Evolutionary conservation across 768 basidiomycete species (phyloP).

Genomic region (Flagelloscypha sp.): DNA sequence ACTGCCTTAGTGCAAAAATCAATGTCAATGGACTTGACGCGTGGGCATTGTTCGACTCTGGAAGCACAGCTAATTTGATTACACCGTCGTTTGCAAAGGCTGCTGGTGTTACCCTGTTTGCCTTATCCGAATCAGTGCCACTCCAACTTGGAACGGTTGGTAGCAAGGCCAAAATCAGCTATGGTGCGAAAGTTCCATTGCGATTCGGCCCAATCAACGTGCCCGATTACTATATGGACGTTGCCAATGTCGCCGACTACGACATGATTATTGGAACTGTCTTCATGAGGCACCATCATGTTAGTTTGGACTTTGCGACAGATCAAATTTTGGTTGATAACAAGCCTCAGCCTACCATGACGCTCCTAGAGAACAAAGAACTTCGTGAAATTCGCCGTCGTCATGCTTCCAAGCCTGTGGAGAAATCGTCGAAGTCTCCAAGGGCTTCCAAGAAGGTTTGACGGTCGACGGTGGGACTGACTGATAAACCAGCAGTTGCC

Average conservation of each 20-base stretch:
- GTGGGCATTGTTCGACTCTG: conserved; percentile 16
- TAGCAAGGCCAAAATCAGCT: conserved; percentile 7
- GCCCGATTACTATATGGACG: conserved; percentile 2
- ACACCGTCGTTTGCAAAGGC: conserved; percentile 13
- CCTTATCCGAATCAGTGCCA: conserved; percentile 7
- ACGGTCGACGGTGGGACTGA: too few species aligned
- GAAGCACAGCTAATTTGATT: conserved; percentile 15
- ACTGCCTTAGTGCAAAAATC: background rate
- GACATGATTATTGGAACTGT: conserved; percentile 4
- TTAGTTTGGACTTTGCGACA: background rate
- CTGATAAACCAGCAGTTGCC: too few species aligned
- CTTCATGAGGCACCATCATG: conserved; percentile 3
- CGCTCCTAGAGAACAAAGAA: too few species aligned
- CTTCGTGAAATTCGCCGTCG: too few species aligned
- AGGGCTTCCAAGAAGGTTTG: too few species aligned
- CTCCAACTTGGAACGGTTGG: conserved; percentile 11
- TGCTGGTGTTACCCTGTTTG: background rate
- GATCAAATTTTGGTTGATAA: too few species aligned
- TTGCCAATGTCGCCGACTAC: conserved; percentile 4
- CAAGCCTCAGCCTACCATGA: too few species aligned
- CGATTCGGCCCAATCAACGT: background rate
- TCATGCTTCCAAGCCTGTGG: too few species aligned
- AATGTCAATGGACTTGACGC: conserved; percentile 8
- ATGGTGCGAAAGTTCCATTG: too few species aligned
- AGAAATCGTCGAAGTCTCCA: too few species aligned